Base-by-base conservation (phyloP, 2,329 filamentous ascomycete species). In the Aspergillus melleus region DNA sequence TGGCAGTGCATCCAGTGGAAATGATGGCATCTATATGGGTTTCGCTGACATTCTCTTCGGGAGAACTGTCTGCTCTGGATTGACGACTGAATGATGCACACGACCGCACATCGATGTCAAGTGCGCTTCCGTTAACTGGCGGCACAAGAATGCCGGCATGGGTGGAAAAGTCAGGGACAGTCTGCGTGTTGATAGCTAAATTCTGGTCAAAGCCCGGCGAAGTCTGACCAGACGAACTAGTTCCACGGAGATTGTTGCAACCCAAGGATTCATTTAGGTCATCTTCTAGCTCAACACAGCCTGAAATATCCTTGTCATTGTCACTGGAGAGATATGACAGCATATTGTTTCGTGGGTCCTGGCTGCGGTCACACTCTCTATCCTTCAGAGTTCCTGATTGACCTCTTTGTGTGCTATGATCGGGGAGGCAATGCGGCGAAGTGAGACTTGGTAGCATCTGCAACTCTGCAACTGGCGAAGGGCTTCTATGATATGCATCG, bases 381-480 rank as follows among this genome's bases (percentile, higher is more conserved):
- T 14, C 11, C 11, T 12, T 12, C 11, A 36, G 14, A 36, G 32
- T 36, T 36, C 32, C 32, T 36, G 32, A 2, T 36, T 9, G 26
- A 29, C 32, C 3, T 11, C 11, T 36, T 36, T n/a, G 36, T 42
- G 36, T 4, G 36, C 36, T 42, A n/a, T n/a, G 16, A 16, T 24
- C 9, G 9, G 22, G 46, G 11, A 50, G 12, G 2, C 16, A n/a
- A 24, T 50, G 49, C 6, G 55, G 52, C 10, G 63, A 63, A 12
- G 32, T 30, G 29, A 58, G 60, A 47, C 55, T 65, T 10, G 63
- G 63, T 14, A 64, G 58, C 58, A 64, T 60, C 14, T 60, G 49
- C 6, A 58, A 49, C 10, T 49, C 52, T 3, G 49, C n/a, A 30
- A 39, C 20, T 11, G 47, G 58, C 3, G 51, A 49, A 8, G 59